A percentile compares a stretch with the other conserved stretches of the same genome.
Evolutionary conservation across 2,329 filamentous ascomycete genomes (phyloP).

Genomic region (Colletotrichum endophyticum): DNA sequence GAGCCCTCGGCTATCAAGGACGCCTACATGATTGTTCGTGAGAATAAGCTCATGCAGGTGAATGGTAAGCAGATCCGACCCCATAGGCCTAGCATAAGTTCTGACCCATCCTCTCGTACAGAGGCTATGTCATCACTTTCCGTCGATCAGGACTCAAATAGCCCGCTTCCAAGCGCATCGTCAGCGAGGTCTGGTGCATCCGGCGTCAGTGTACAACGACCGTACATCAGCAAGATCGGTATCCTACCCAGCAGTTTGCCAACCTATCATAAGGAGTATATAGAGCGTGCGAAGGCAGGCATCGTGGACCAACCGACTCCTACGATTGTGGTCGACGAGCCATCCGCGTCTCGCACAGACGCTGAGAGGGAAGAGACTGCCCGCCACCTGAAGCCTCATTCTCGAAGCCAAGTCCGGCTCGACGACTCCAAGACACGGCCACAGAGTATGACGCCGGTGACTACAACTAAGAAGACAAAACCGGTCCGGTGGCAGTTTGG

Average conservation of each 20-base stretch:
- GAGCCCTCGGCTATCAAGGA: slow-evolving; percentile 99
- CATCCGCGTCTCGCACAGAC: slow-evolving; percentile 58
- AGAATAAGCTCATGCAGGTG: slow-evolving; percentile 96
- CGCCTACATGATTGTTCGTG: slow-evolving; percentile 95
- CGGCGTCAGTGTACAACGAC: slow-evolving; percentile 53
- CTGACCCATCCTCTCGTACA: slow-evolving; percentile 8
- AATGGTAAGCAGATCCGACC: slow-evolving; percentile 71
- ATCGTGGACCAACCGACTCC: slow-evolving; percentile 47
- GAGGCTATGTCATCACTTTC: slow-evolving; percentile 31
- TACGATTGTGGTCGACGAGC: slow-evolving; percentile 52
- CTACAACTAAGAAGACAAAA: slow-evolving; percentile 69
- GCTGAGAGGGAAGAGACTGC: slow-evolving; percentile 84
- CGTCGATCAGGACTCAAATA: slow-evolving; percentile 41
- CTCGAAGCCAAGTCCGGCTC: slow-evolving; percentile 70
- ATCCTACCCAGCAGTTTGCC: slow-evolving; percentile 91
- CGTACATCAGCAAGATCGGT: slow-evolving; percentile 83
- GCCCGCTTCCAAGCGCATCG: slow-evolving; percentile 59
- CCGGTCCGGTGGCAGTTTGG: slow-evolving; percentile 97
- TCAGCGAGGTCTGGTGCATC: slow-evolving; percentile 60
- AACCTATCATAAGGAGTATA: slow-evolving; percentile 87
- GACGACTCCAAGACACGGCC: slow-evolving; percentile 67
- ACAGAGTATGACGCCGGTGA: slow-evolving; percentile 66
- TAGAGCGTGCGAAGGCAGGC: slow-evolving; percentile 72
- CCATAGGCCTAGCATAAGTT: neutral
- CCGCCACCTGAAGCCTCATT: slow-evolving; percentile 84